Evolutionary conservation across 257 asterid genomes (phyloP), one percentile per base, ranked within the genome.

Genomic region (Datura wrightii): DNA sequence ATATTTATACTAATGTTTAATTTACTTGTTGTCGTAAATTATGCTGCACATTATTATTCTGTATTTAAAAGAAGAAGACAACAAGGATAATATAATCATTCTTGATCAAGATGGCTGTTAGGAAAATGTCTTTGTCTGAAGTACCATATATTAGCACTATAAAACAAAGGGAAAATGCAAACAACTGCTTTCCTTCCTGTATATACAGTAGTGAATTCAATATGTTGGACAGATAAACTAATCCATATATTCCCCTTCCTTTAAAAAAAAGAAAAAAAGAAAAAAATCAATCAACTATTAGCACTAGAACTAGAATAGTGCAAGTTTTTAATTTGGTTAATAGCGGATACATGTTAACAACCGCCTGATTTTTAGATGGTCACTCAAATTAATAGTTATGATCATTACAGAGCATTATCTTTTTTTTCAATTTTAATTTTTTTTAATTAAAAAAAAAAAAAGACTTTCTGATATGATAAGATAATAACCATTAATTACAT

Each of bases 151-250:
- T 24, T 24, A 67, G 11, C 52, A 16, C 85, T 36, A 63, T 6
- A 83, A 83, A 67, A 69, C 85, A 69, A 83, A 83, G 3, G 3
- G 48, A 37, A 83, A 69, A 37, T 81, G 56, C 19, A 52, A 69
- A 39, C 78, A 37, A 39, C 53, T 16, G 50, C 31, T 69, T 66
- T 69, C 78, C 14, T 69, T 39, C 52, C 7, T 69, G 46, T 39
- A 16, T 15, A 16, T 39, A 67, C 50, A 67, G 65, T 24, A 10
- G 39, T 24, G 52, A 39, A 24, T 24, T 67, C 24, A 15, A 67
- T 37, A 37, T 67, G 76, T 67, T 67, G 76, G 52, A 10, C 31
- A 15, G 76, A 65, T 46, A 36, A 65, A 65, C 19, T 65, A 36
- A 65, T 34, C 16, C 5, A 53, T 53, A 53, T 24, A 24, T 24